Evolutionary conservation across 345 rosid species (phyloP), one percentile per base, ranked within the genome.

Genomic region (Brassica carinata): DNA sequence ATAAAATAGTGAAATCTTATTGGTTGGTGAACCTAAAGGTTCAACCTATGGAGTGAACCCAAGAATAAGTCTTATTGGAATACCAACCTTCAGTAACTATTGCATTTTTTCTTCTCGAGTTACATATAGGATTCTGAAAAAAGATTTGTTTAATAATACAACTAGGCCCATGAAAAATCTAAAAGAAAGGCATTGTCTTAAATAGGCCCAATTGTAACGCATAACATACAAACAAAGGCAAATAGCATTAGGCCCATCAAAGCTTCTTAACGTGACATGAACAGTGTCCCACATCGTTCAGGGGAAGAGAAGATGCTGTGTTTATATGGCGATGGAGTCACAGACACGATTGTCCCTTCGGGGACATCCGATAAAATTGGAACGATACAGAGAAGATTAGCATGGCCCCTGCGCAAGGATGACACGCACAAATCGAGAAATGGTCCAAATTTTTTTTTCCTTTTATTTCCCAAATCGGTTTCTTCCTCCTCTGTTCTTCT

Each of bases 291-390:
- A 67, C 77, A 73, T 58, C 64, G 82, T 11, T 8, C 1, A 31
- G 0, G 0, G 1, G 3, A 19, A 1, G 0, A 13, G 8, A 7
- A 0, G 0, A 0, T 30, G n/a, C 30, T 57, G 34, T 0, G 14
- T 79, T 58, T 73, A 67, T 11, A 67, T 18, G 30, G 27, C 5
- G 11, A 17, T 8, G 5, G 27, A 57, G 62, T 0, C 1, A 13
- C 0, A 0, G 0, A 1, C 0, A 0, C 2, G 38, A 33, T 55
- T 57, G 79, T 67, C 79, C 67, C 73, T n/a, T 58, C 59, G 73
- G 73, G 73, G 73, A 76, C 67, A 67, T 76, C 79, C 67, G 79
- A 71, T 72, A 67, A 76, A 76, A 76, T 76, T 76, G 79, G 79
- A 76, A 76, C 78, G 78, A 75, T 75, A 65, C 64, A 65, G 78